phyloP scores from a whole-genome alignment of 2,329 filamentous ascomycete genomes.

The Colletotrichum echinochloae region DNA sequence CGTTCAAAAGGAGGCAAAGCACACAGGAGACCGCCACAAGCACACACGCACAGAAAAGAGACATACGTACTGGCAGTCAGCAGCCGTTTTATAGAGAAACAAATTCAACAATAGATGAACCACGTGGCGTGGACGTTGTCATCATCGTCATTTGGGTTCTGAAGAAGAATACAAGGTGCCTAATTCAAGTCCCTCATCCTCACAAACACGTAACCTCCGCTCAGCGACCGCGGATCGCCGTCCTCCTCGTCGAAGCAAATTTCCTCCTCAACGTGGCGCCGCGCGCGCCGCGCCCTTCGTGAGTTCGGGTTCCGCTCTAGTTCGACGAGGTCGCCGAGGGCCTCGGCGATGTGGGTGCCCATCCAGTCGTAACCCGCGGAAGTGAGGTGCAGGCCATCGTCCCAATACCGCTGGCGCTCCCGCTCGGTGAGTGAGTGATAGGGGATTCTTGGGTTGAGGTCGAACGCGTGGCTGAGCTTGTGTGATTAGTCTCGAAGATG shows the following conservation, averaged over 20 bases:
- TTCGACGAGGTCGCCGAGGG: slow-evolving; percentile 58
- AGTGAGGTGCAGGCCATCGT: slow-evolving; percentile 71
- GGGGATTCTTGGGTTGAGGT: slow-evolving; percentile 66
- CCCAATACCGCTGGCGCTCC: slow-evolving; percentile 65
- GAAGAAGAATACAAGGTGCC: slow-evolving; percentile 42
- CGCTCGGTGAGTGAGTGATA: slow-evolving; percentile 61
- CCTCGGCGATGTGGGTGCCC: slow-evolving; percentile 67
- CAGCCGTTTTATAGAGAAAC: slow-evolving; percentile 7
- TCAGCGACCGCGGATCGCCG: slow-evolving; percentile 59
- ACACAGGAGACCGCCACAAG: slow-evolving; percentile 29
- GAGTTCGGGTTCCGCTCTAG: slow-evolving; percentile 34
- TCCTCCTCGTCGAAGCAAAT: slow-evolving; percentile 61
- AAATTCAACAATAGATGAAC: neutral
- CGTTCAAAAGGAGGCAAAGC: slow-evolving; percentile 32
- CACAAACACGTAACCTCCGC: slow-evolving; percentile 67
- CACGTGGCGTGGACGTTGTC: neutral
- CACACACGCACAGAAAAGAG: neutral
- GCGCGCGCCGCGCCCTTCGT: slow-evolving; percentile 45
- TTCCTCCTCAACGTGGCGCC: slow-evolving; percentile 53
- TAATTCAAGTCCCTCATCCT: slow-evolving; percentile 64
- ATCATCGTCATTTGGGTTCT: slow-evolving; percentile 11
- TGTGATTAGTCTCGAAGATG: slow-evolving; percentile 6
- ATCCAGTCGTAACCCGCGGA: slow-evolving; percentile 71
- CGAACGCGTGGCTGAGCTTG: slow-evolving; percentile 63
- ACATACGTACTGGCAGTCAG: neutral